Percentiles rank a stretch among this genome's conserved stretches.
phyloP scores from a whole-genome alignment of 2,329 filamentous ascomycete species.

The Cladosporium halotolerans region DNA sequence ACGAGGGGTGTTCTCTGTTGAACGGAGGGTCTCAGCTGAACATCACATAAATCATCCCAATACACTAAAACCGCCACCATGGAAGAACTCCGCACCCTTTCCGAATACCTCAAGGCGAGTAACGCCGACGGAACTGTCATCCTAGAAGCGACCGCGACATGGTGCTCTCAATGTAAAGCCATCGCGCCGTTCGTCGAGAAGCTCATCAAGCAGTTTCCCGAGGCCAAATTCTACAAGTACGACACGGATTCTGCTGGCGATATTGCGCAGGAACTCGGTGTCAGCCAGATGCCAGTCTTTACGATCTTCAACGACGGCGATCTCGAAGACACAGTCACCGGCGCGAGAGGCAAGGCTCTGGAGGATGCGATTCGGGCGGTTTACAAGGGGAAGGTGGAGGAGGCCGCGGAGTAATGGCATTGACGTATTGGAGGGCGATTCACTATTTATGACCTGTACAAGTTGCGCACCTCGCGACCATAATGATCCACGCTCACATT shows the following conservation, averaged over 20 bases:
- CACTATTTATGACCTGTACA: background rate
- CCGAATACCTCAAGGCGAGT: slow-evolving; percentile 27
- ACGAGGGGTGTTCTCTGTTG: too few species aligned
- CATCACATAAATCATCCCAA: background rate
- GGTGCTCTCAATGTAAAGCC: slow-evolving; percentile 29
- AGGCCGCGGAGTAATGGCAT: background rate
- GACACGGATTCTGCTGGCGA: slow-evolving; percentile 22
- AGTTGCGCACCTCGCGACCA: background rate
- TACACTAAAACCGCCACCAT: slow-evolving; percentile 14
- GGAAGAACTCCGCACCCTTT: slow-evolving; percentile 26
- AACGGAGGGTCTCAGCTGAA: too few species aligned
- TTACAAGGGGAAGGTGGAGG: slow-evolving; percentile 26
- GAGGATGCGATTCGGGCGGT: slow-evolving; percentile 23
- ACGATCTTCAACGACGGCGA: slow-evolving; percentile 30
- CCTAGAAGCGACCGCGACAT: slow-evolving; percentile 26
- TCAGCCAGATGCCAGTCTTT: slow-evolving; percentile 28
- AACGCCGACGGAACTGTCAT: slow-evolving; percentile 25
- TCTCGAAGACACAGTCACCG: slow-evolving; percentile 24
- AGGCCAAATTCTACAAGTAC: slow-evolving; percentile 27
- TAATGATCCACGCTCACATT: too few species aligned
- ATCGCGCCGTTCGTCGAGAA: slow-evolving; percentile 29
- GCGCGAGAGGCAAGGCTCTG: slow-evolving; percentile 25
- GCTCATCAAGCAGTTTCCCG: slow-evolving; percentile 27
- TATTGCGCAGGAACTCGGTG: slow-evolving; percentile 28
- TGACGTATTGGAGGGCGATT: background rate